Base-by-base conservation (phyloP, 2,329 filamentous ascomycete genomes). In the Colletotrichum lini region DNA sequence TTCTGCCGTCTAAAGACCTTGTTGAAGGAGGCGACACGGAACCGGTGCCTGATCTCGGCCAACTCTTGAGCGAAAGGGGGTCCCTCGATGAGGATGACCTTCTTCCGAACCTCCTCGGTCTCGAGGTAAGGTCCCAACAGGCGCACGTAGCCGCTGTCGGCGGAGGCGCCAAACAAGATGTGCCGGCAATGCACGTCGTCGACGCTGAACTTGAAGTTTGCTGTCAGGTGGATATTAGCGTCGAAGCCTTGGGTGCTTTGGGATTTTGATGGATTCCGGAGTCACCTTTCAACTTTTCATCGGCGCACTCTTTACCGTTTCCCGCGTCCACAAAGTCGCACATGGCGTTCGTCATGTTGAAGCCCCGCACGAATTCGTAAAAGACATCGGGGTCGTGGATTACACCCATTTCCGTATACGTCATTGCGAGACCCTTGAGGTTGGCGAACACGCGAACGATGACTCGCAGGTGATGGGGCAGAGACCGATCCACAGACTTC, bases 271-370 rank as follows among this genome's bases (percentile, higher is more conserved):
- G 21, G 42, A 70, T 65, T 59, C 61, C 23, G 21, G 42, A 70
- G 66, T 59, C 62, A 83, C 82, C 82, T 78, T 79, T 79, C 21
- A 85, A 73, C 63, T 84, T 84, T 45, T 79, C 78, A 73, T 84
- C 83, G 2, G 81, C 76, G 57, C 82, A 84, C 69, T 84, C 82
- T 65, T 84, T 84, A 12, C 82, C 82, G 65, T 80, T 78, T 7
- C 82, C 83, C 12, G 80, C 82, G 75, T 84, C 82, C 30, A 84
- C 77, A 66, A 80, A 83, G 49, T 84, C 81, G 71, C 79, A 83
- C 23, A 81, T 65, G 1, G 75, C 63, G 58, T 80, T 73, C 26
- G 77, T 79, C 74, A 80, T 83, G 63, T 84, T 84, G 76, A 84
- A 84, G 0, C 82, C 83, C 21, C 80, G 80, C 16, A 83, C 77